These are phyloP conservation scores for Rhazya stricta DNA, from an alignment of 257 asterid species.

Conservation along the genomic window DNA sequence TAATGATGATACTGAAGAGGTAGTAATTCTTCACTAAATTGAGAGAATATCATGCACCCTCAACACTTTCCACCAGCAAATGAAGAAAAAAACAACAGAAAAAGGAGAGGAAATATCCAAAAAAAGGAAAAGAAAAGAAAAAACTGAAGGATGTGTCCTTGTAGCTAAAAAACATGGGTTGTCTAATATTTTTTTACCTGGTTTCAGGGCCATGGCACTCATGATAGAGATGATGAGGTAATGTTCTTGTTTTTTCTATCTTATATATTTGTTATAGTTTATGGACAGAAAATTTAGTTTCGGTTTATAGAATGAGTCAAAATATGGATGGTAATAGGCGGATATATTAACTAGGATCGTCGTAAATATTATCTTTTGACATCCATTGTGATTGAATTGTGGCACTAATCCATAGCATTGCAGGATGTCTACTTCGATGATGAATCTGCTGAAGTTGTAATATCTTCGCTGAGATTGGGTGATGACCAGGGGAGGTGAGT, in stretches of 20 bases:
- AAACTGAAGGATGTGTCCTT: too few species aligned
- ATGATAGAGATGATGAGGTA: slow-evolving; percentile 94
- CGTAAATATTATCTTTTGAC: not conserved
- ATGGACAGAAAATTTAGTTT: not conserved
- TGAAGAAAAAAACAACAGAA: not conserved
- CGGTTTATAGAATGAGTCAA: not conserved
- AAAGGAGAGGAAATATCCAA: not conserved
- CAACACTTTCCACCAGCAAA: not conserved
- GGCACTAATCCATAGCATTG: slow-evolving; percentile 6
- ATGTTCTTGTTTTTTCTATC: slow-evolving; percentile 2
- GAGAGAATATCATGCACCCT: not conserved
- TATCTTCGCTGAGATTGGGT: slow-evolving; percentile 90
- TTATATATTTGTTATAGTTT: slow-evolving; percentile 7
- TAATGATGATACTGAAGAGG: slow-evolving; percentile 78
- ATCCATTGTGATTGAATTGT: not conserved
- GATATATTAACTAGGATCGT: not conserved
- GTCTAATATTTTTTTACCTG: slow-evolving; percentile 18
- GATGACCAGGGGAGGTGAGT: slow-evolving; percentile 97
- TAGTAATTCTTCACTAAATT: slow-evolving; percentile 8
- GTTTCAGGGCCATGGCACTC: slow-evolving; percentile 74
- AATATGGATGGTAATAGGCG: not conserved
- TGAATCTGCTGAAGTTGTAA: slow-evolving; percentile 94
- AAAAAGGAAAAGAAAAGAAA: not conserved
- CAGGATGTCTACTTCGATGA: slow-evolving; percentile 97
- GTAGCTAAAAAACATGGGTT: not conserved